Evolutionary conservation across 2,329 filamentous ascomycete genomes (phyloP), one percentile per base, ranked within the genome.

Genomic region (Emergomyces orientalis): DNA sequence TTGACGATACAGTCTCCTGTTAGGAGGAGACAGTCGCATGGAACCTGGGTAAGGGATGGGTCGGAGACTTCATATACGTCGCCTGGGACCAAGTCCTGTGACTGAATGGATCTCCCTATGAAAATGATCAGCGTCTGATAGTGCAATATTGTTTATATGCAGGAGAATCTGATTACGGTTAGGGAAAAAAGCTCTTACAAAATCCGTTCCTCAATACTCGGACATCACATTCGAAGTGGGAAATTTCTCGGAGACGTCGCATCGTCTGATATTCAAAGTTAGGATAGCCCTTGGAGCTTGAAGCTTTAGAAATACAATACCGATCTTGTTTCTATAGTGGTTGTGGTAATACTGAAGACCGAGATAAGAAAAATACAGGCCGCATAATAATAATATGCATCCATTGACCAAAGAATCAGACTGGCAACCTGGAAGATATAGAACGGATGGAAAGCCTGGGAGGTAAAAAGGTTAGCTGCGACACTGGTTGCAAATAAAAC

Each of bases 381-480:
- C 4, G 94, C 94, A 75, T 99, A 99, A 78, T 97, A 99, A 74
- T 97, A 99, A 75, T 99, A 99, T 70, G 95, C 83, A 72, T 99
- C 94, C 68, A 97, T 73, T 11, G 93, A 97, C 94, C 94, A 99
- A 3, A 99, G 84, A 49, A 96, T 77, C 67, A 99, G 80, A 79
- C 94, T 97, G 57, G 92, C 93, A 70, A 97, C 88, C 76, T 99
- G 94, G 73, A 99, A 99, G 62, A 99, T 88, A 74, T 99, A 99
- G 74, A 99, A 99, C 0, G 94, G 95, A 72, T 99, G 94, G 70
- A 99, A 91, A 25, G 90, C 91, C 84, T 90, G 66, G 22, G 34
- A 41, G 3, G 39, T 13, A 45, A 49, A 52, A 70, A 5, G 65
- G 58, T 60, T 71, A 62, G 72, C 71, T 67, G 61, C 64, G 63